A percentile compares a stretch with the other conserved stretches of the same genome.
Conservation (phyloP, 2,329 filamentous ascomycete species). For the Phaeosphaeriaceae sp. region DNA sequence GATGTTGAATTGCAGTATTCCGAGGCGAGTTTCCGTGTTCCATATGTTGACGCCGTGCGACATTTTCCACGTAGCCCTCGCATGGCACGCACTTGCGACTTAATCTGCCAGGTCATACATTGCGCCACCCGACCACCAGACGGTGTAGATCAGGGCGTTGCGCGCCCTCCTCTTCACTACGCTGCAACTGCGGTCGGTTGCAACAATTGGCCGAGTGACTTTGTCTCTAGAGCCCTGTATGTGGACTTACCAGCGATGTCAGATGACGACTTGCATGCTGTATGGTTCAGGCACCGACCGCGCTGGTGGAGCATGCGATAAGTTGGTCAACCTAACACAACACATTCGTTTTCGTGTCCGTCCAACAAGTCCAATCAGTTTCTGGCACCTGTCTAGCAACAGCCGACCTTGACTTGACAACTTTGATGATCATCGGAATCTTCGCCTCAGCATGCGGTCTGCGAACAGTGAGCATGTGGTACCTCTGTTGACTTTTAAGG, state of each 20-base stretch:
- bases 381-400: not conserved
- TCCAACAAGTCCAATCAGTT: conserved; percentile 5
- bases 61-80: not conserved
- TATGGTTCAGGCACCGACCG: not conserved
- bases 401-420: not conserved
- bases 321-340: not conserved
- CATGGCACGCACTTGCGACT: not conserved
- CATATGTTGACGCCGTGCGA: not conserved
- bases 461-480: not conserved
- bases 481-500: not conserved
- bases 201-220: not conserved
- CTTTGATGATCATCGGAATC: not conserved
- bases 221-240: not conserved
- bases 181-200: not conserved
- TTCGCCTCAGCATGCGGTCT: conserved; percentile 1
- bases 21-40: not conserved
- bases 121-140: not conserved
- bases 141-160: not conserved
- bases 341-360: conserved; percentile 4
- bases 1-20: not conserved
- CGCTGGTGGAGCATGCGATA: conserved; percentile 1
- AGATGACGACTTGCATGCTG: not conserved
- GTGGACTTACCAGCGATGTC: not conserved
- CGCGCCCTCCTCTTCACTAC: not conserved
- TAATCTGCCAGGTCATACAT: not conserved